Conservation (phyloP, 1,284 basidiomycete species). For the Fomes fomentarius region DNA sequence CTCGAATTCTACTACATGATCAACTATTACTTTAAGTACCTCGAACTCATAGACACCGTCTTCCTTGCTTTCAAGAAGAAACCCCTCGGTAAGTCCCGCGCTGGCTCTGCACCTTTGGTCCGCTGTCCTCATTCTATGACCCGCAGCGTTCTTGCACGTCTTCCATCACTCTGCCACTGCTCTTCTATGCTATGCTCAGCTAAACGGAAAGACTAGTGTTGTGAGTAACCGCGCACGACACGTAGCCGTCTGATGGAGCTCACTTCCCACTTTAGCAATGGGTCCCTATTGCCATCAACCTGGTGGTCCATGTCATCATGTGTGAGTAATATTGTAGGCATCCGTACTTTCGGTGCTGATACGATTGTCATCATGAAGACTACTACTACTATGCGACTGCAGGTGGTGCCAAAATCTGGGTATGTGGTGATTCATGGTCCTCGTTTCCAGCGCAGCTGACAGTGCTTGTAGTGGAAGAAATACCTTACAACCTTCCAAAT, state of each 20-base stretch:
- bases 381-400: conserved; percentile 98
- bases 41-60: conserved; percentile 93
- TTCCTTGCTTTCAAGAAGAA: conserved; percentile 99
- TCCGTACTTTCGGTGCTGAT: not conserved
- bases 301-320: conserved; percentile 97
- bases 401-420: conserved; percentile 95
- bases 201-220: conserved; percentile 91
- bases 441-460: not conserved
- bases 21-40: conserved; percentile 97
- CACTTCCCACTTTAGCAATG: conserved; percentile 71
- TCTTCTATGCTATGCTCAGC: conserved; percentile 90
- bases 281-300: conserved; percentile 94
- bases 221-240: conserved; percentile 46
- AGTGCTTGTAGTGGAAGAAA: conserved; percentile 84
- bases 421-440: conserved; percentile 37
- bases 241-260: conserved; percentile 7
- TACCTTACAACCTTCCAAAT: conserved; percentile 97
- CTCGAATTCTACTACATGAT: conserved; percentile 96
- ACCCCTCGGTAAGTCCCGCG: conserved; percentile 72
- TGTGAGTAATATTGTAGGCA: conserved; percentile 57
- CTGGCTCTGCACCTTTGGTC: not conserved
- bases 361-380: conserved; percentile 51
- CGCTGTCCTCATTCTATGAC: conserved; percentile 5
- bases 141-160: conserved; percentile 91
- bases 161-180: conserved; percentile 99